Evolutionary conservation across 169 alveolate species (phyloP), one percentile per base, ranked within the genome.

Genomic region (Besnoitia besnoiti): DNA sequence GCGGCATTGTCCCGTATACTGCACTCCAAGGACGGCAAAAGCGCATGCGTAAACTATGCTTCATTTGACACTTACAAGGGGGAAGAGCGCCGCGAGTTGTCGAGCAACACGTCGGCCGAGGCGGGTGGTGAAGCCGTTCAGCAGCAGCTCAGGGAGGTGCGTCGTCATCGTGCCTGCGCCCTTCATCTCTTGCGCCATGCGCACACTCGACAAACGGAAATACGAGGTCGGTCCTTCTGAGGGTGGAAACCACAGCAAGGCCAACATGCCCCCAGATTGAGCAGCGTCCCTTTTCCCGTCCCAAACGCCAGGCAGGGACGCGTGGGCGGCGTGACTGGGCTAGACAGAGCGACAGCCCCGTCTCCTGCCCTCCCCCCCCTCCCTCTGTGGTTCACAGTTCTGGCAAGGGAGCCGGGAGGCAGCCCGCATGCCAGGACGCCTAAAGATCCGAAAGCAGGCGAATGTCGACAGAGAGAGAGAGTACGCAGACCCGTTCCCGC

Each of bases 21-120:
- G n/a, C n/a, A n/a, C n/a, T n/a, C n/a, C n/a, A n/a, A n/a, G n/a
- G n/a, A n/a, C n/a, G n/a, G n/a, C n/a, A n/a, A n/a, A n/a, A n/a
- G n/a, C n/a, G n/a, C n/a, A n/a, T n/a, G n/a, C n/a, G n/a, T n/a
- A n/a, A n/a, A n/a, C n/a, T n/a, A n/a, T n/a, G n/a, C n/a, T n/a
- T n/a, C n/a, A n/a, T n/a, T n/a, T n/a, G n/a, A n/a, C 30, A 40
- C 94, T 30, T 89, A 96, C 97, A 85, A 93, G 96, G 40, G 99
- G 99, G 91, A 99, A 99, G 46, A 99, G 95, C 46, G 99, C 97
- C 76, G 99, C 99, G 82, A 99, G 95, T 95, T 98, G 99, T 91
- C 99, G 96, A 27, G 99, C 99, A 49, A 99, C 96, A 94, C 99
- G 95, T 88, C 98, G 98, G 0, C 99, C 99, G 50, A 99, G 96